phyloP scores from a whole-genome alignment of 2,329 filamentous ascomycete species.

The Xylariaceae sp. region DNA sequence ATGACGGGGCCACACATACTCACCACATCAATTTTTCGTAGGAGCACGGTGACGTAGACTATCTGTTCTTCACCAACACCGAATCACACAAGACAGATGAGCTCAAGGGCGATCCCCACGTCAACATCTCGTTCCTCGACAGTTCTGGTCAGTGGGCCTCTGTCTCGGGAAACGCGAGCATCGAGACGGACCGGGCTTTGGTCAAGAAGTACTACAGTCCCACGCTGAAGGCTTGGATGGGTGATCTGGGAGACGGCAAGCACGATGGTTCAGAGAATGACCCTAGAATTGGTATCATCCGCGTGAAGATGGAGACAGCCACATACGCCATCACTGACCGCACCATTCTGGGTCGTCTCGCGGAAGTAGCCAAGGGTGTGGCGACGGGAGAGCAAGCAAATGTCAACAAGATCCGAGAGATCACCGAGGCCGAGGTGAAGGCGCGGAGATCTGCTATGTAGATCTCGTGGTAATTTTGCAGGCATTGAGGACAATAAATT shows the following conservation, averaged over 20 bases:
- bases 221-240: constrained; percentile 81
- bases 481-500: neutral
- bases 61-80: constrained; percentile 91
- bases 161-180: constrained; percentile 73
- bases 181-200: constrained; percentile 72
- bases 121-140: constrained; percentile 85
- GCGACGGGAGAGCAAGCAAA: constrained; percentile 73
- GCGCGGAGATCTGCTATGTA: constrained; percentile 59
- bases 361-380: constrained; percentile 78
- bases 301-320: constrained; percentile 73
- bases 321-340: constrained; percentile 73
- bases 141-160: constrained; percentile 84
- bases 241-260: constrained; percentile 81
- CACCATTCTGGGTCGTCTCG: constrained; percentile 67
- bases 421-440: constrained; percentile 70
- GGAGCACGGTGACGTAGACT: constrained; percentile 80
- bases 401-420: constrained; percentile 78
- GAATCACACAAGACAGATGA: constrained; percentile 89
- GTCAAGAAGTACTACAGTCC: constrained; percentile 80
- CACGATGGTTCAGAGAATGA: constrained; percentile 85
- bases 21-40: constrained; percentile 43
- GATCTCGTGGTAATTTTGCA: neutral
- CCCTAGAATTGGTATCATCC: constrained; percentile 82
- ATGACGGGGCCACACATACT: neutral
- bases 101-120: constrained; percentile 71